Evolutionary conservation across 768 basidiomycete genomes (phyloP).

Genomic region (Lactarius psammicola): DNA sequence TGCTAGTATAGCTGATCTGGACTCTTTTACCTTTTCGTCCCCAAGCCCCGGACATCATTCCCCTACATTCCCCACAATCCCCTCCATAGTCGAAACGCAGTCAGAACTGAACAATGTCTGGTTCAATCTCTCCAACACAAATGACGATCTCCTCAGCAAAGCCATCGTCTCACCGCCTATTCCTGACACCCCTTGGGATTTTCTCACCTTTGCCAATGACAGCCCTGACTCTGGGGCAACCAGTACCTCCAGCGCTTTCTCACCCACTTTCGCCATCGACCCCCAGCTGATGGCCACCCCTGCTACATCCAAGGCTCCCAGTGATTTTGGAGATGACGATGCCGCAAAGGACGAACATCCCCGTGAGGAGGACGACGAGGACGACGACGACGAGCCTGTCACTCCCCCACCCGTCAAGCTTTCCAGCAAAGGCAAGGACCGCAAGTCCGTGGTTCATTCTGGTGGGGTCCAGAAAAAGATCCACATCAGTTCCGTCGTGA

Average conservation of each 20-base stretch:
- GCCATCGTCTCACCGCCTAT: constrained; percentile 31
- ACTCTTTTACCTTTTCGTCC: constrained; percentile 7
- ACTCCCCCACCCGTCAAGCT: constrained; percentile 36
- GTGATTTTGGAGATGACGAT: constrained; percentile 43
- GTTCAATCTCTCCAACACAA: constrained; percentile 33
- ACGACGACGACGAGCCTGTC: constrained; percentile 35
- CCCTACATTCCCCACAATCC: neutral
- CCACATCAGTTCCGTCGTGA: constrained; percentile 36
- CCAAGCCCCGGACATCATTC: constrained; percentile 7
- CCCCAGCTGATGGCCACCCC: constrained; percentile 75
- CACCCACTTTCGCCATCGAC: constrained; percentile 55
- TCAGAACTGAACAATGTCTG: constrained; percentile 19
- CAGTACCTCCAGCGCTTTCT: constrained; percentile 28
- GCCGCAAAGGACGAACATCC: constrained; percentile 33
- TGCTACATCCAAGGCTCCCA: constrained; percentile 44
- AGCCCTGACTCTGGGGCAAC: constrained; percentile 33
- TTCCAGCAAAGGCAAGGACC: constrained; percentile 49
- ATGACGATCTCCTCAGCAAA: constrained; percentile 36
- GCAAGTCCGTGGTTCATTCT: constrained; percentile 67
- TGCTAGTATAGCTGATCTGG: constrained; percentile 10
- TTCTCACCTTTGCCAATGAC: constrained; percentile 39
- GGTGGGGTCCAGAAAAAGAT: constrained; percentile 71
- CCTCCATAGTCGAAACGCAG: constrained; percentile 15
- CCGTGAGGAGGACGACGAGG: constrained; percentile 37
- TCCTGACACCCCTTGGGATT: constrained; percentile 38